These are phyloP conservation scores for Neurospora sp. DNA, from an alignment of 2,329 filamentous ascomycete genomes.

Conservation along the genomic window DNA sequence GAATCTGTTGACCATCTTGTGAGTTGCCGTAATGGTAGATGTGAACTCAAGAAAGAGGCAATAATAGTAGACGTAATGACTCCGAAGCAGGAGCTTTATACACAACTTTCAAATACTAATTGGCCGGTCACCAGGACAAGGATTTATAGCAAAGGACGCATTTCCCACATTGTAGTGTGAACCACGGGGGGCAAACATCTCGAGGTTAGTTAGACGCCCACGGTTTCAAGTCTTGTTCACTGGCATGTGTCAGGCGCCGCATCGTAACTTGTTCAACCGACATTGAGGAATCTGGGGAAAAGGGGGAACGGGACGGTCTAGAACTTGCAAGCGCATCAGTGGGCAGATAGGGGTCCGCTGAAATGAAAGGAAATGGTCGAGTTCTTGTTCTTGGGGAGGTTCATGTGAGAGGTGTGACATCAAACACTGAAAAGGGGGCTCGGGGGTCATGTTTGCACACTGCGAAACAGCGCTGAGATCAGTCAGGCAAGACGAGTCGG, in stretches of 20 bases:
- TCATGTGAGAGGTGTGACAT: neutral
- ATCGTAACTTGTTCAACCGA: neutral
- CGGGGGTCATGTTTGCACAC: neutral
- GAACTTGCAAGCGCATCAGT: neutral
- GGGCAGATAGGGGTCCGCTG: neutral
- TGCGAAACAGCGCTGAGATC: neutral
- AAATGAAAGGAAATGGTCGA: neutral
- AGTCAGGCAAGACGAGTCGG: neutral
- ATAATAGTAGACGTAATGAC: no score
- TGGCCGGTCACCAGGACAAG: neutral
- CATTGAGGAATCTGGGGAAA: neutral
- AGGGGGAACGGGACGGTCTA: neutral
- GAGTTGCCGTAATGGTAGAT: neutral
- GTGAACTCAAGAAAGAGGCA: neutral
- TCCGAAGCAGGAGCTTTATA: no score
- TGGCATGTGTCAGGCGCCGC: neutral
- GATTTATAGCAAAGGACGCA: neutral
- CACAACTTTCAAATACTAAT: neutral
- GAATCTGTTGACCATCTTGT: slow-evolving; percentile 1
- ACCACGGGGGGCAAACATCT: neutral
- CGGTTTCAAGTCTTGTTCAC: neutral
- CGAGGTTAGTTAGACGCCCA: neutral
- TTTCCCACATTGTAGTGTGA: neutral
- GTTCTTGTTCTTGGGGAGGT: neutral
- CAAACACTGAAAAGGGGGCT: neutral